Percentiles rank a stretch among this genome's conserved stretches.
Evolutionary conservation across 352 stramenopile species (phyloP).

Genomic region (Globisporangium okanoganense): DNA sequence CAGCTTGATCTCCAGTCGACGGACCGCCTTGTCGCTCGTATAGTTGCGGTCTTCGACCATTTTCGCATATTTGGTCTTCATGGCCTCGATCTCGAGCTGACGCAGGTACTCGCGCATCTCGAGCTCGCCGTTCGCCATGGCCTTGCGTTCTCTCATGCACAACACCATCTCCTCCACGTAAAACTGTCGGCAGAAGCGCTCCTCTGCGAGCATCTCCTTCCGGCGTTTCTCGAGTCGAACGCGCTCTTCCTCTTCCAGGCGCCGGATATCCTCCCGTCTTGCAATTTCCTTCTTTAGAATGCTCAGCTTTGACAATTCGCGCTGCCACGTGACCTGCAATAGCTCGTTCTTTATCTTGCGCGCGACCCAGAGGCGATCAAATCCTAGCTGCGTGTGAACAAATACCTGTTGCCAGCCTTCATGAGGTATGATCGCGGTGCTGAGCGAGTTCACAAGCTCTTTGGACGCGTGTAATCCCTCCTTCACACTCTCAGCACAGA

Average conservation of each 20-base stretch:
- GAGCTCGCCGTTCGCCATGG: slow-evolving; percentile 55
- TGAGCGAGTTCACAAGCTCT: slow-evolving; percentile 4
- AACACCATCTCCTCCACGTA: slow-evolving; percentile 61
- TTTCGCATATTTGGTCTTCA: slow-evolving; percentile 74
- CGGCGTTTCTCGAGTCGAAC: slow-evolving; percentile 29
- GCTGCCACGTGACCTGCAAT: slow-evolving; percentile 33
- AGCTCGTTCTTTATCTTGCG: slow-evolving; percentile 34
- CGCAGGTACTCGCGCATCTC: slow-evolving; percentile 72
- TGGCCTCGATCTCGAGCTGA: slow-evolving; percentile 55
- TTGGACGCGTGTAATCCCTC: slow-evolving; percentile 13
- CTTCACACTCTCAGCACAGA: slow-evolving; percentile 24
- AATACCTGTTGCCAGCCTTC: slow-evolving; percentile 1
- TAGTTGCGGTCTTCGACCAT: slow-evolving; percentile 58
- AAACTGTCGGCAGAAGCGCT: slow-evolving; percentile 52
- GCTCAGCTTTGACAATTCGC: slow-evolving; percentile 41
- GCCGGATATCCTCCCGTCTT: slow-evolving; percentile 47
- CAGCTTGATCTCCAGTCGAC: slow-evolving; percentile 71
- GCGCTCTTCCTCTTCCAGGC: slow-evolving; percentile 46
- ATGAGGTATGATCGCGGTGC: slow-evolving; percentile 6
- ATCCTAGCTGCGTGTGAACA: slow-evolving; percentile 12
- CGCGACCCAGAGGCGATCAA: slow-evolving; percentile 43
- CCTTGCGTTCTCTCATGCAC: slow-evolving; percentile 58
- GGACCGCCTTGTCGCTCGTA: slow-evolving; percentile 60
- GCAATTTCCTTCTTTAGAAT: slow-evolving; percentile 46
- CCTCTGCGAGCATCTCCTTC: slow-evolving; percentile 70